A percentile compares a stretch with the other conserved stretches of the same genome.
These are phyloP conservation scores for Xylaria flabelliformis DNA, from an alignment of 495 filamentous ascomycete genomes.

Conservation along the genomic window DNA sequence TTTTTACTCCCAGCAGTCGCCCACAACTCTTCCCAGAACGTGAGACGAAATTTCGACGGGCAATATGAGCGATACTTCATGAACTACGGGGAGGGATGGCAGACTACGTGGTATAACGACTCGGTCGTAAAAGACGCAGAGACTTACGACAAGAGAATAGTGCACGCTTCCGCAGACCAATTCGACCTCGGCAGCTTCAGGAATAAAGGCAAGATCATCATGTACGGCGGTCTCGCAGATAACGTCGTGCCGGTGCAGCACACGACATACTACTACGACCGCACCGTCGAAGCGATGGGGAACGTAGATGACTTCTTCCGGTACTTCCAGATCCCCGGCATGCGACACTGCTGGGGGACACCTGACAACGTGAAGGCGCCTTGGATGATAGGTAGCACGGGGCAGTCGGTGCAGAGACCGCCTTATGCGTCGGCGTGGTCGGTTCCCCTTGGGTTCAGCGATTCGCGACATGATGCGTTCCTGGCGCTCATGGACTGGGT, in stretches of 20 bases:
- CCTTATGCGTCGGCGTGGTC: conserved; percentile 38
- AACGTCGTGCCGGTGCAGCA: conserved; percentile 53
- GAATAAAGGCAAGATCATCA: conserved; percentile 47
- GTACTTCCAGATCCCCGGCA: conserved; percentile 51
- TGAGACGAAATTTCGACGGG: conserved; percentile 42
- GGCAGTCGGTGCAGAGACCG: conserved; percentile 43
- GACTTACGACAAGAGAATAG: conserved; percentile 40
- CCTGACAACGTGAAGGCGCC: conserved; percentile 47
- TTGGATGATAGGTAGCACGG: conserved; percentile 51
- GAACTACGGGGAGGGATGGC: conserved; percentile 43
- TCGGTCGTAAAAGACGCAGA: conserved; percentile 44
- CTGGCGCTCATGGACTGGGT: conserved; percentile 61
- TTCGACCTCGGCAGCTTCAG: conserved; percentile 55
- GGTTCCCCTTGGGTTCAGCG: conserved; percentile 49
- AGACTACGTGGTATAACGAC: conserved; percentile 44
- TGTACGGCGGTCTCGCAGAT: conserved; percentile 64
- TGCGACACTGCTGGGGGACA: conserved; percentile 50
- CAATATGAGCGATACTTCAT: conserved; percentile 50
- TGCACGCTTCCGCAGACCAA: conserved; percentile 51
- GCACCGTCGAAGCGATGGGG: conserved; percentile 38
- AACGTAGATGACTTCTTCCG: conserved; percentile 46
- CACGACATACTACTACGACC: conserved; percentile 52
- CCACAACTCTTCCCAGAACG: conserved; percentile 31
- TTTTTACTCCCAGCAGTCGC: conserved; percentile 42
- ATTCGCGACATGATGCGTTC: conserved; percentile 53